Base-by-base conservation (phyloP, 345 rosid genomes). In the Linum trigynum region DNA sequence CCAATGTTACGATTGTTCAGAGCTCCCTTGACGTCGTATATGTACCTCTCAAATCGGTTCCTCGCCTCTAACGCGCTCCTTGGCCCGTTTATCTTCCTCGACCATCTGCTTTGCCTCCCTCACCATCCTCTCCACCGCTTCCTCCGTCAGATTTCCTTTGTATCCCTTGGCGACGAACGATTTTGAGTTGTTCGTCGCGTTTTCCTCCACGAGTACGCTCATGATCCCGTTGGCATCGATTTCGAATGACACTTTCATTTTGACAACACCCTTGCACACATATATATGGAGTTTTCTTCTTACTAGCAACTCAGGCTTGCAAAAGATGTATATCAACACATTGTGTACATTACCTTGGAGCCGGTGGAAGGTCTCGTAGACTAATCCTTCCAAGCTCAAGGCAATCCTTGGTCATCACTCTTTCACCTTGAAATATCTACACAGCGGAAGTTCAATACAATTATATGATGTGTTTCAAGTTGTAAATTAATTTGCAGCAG, bases 171-270 rank as follows among this genome's bases (percentile, higher is more conserved):
- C 81, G 40, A 86, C 79, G 51, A 84, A 77, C 12, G 79, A 70
- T 63, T 78, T 65, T 3, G 80, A 65, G 51, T 77, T 79, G 77
- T 71, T 83, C 0, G 81, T 79, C 8, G 75, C 84, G 72, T 76
- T 84, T 70, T 86, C 92, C 70, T 78, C 84, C 0, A 86, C 92
- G 10, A 62, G 79, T 67, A 82, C 89, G 15, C 75, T 72, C 0
- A 85, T 39, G 48, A 83, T 81, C 1, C 84, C 32, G 32, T 23
- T 23, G 32, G 32, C 32, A 23, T 23, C 32, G 32, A 23, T 23
- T 1, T 23, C 32, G 32, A 23, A 23, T 23, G 32, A 0, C 32
- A 23, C 32, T 23, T 23, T 23, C 32, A 23, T 23, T 23, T 81
- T 10, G 0, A 83, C 79, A 42, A 81, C 79, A 11, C 85, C 87